A percentile compares a stretch with the other conserved stretches of the same genome.
Conservation (phyloP, 805 yeast genomes). For the Teunomyces aglyptinius region DNA sequence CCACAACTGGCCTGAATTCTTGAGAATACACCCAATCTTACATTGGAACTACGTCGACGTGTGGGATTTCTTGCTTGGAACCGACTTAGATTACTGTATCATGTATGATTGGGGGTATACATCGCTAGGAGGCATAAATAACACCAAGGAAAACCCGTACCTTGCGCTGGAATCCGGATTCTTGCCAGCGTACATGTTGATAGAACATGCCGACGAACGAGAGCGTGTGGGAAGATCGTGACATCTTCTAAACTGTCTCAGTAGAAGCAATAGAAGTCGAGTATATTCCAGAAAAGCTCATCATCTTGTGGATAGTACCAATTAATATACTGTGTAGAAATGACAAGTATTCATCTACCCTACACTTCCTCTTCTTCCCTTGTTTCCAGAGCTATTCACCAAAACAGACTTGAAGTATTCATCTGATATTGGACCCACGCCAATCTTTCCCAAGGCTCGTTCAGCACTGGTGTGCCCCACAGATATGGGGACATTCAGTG, state of each 20-base stretch:
- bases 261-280: too few species aligned
- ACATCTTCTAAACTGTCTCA: too few species aligned
- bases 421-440: conserved; percentile 76
- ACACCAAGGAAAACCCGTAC: conserved; percentile 72
- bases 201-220: conserved; percentile 60
- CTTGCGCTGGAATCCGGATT: conserved; percentile 26
- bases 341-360: not conserved
- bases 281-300: not conserved
- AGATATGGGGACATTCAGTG: conserved; percentile 40
- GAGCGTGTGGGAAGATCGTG: conserved; percentile 37
- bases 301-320: conserved; percentile 3
- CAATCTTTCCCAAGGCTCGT: conserved; percentile 67
- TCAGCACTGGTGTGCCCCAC: conserved; percentile 75
- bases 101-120: conserved; percentile 86
- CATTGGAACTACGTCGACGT: conserved; percentile 83
- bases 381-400: conserved; percentile 11
- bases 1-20: conserved; percentile 86
- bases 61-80: conserved; percentile 74
- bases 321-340: not conserved
- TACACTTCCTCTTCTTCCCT: conserved; percentile 9
- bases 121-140: conserved; percentile 75
- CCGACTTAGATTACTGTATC: conserved; percentile 64
- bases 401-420: conserved; percentile 19
- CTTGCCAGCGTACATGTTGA: conserved; percentile 57
- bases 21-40: conserved; percentile 82